Conservation (phyloP, 1,284 basidiomycete genomes). For the Malassezia furfur region DNA sequence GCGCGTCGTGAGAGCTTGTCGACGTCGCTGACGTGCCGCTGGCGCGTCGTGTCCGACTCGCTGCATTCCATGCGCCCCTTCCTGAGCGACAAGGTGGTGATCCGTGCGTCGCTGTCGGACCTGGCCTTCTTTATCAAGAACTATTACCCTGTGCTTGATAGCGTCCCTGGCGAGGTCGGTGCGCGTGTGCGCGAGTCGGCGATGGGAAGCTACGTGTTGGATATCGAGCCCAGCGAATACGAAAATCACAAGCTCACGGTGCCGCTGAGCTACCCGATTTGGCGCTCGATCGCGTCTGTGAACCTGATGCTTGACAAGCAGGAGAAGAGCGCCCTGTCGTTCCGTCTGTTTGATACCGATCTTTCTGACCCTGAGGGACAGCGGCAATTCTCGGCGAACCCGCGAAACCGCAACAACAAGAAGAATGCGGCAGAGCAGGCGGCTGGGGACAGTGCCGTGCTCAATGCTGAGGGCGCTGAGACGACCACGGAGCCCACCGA, state of each 20-base stretch:
- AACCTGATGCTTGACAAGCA: slow-evolving; percentile 48
- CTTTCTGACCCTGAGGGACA: slow-evolving; percentile 33
- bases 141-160: slow-evolving; percentile 36
- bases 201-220: slow-evolving; percentile 40
- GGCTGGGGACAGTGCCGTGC: not conserved
- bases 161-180: slow-evolving; percentile 29
- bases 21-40: slow-evolving; percentile 54
- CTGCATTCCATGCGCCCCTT: slow-evolving; percentile 72
- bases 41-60: slow-evolving; percentile 73
- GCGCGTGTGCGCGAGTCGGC: slow-evolving; percentile 24
- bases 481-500: not conserved
- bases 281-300: slow-evolving; percentile 40
- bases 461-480: not conserved
- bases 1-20: slow-evolving; percentile 14
- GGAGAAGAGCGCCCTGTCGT: slow-evolving; percentile 44
- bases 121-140: slow-evolving; percentile 56
- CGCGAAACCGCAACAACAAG: slow-evolving; percentile 7
- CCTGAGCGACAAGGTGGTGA: slow-evolving; percentile 59
- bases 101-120: slow-evolving; percentile 57
- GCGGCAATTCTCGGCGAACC: slow-evolving; percentile 30
- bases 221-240: slow-evolving; percentile 32
- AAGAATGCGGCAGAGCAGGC: not conserved
- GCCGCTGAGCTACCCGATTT: slow-evolving; percentile 35
- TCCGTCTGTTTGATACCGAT: slow-evolving; percentile 40
- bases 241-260: slow-evolving; percentile 28